Percentiles rank a stretch among this genome's conserved stretches.
Conservation (phyloP, 1,139 yeast species). For the Kurtzmaniella natalensis region DNA sequence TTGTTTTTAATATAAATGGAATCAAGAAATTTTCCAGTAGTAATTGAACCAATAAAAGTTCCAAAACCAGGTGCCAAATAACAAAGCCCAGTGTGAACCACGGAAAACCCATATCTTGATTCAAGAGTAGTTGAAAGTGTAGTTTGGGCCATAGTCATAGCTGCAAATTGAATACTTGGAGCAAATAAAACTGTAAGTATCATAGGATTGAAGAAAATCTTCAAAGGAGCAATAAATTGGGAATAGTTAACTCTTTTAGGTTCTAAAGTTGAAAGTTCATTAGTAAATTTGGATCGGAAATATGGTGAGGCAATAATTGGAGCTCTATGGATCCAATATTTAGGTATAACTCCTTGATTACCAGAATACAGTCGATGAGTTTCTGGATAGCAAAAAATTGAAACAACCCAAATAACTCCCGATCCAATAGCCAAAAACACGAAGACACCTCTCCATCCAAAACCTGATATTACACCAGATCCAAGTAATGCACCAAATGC, state of each 20-base stretch:
- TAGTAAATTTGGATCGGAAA: conserved; percentile 20
- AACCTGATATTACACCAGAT: conserved; percentile 29
- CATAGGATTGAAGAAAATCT: conserved; percentile 21
- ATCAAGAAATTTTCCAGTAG: conserved; percentile 26
- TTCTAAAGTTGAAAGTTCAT: conserved; percentile 24
- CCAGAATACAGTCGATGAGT: conserved; percentile 35
- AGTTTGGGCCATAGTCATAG: conserved; percentile 35
- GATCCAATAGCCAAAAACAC: conserved; percentile 35
- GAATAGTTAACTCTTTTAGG: conserved; percentile 15
- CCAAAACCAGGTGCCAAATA: conserved; percentile 38
- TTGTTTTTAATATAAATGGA: conserved; percentile 21
- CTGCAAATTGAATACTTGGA: conserved; percentile 34
- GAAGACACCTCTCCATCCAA: conserved; percentile 37
- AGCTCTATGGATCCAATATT: conserved; percentile 31
- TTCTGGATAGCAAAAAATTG: conserved; percentile 28
- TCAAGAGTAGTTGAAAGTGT: conserved; percentile 30
- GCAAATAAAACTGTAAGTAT: conserved; percentile 27
- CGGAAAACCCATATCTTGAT: conserved; percentile 25
- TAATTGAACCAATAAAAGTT: conserved; percentile 27
- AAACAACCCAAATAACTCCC: conserved; percentile 24
- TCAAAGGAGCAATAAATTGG: conserved; percentile 27
- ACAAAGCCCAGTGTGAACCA: conserved; percentile 33
- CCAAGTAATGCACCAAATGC: conserved; percentile 41
- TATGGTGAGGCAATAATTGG: conserved; percentile 22
- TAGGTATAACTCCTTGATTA: conserved; percentile 32